Evolutionary conservation across 495 filamentous ascomycete species (phyloP), one percentile per base, ranked within the genome.

Genomic region (Penicillium cosmopolitanum): DNA sequence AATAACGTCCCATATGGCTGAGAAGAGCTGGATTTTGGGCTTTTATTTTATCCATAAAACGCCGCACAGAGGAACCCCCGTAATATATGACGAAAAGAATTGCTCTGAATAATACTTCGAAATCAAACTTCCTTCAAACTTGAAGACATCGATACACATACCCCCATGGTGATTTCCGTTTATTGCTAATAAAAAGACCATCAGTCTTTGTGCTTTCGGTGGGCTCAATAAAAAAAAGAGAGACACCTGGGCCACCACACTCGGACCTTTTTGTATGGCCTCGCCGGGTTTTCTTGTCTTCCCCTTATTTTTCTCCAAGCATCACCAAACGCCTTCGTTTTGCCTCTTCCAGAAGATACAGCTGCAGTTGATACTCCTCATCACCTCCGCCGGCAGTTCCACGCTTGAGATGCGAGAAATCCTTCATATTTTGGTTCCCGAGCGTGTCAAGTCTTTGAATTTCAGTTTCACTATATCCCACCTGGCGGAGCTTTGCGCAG

Each of bases 271-370:
- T 12, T 12, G 5, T 6, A 11, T 15, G 13, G 35, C 35, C 7
- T 38, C 35, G 35, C 19, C 35, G 10, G 35, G 13, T 38, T 38
- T 38, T 38, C 35, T 38, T 15, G 35, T 38, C 35, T 38, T 38
- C 35, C 35, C 7, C 35, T 43, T 15, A 43, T 43, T 43, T 9
- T 43, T 43, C 40, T 43, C 40, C 40, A 9, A 43, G 40, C 40
- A 43, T 43, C 15, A 43, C 40, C 40, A 43, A 18, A 43, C 40
- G 40, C 16, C 40, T n/a, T 43, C 40, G 40, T 9, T 43, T 43
- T 9, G 40, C 40, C 15, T 43, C 40, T 43, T 43, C 40, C 15
- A 43, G 15, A 4, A 43, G 16, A 43, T 43, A 43, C 40, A 43
- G 40, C 40, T 43, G 40, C 40, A 43, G 16, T 18, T 43, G 40